Percentiles rank a stretch among this genome's conserved stretches.
phyloP scores from a whole-genome alignment of 345 rosid species.

The Populus nigra region DNA sequence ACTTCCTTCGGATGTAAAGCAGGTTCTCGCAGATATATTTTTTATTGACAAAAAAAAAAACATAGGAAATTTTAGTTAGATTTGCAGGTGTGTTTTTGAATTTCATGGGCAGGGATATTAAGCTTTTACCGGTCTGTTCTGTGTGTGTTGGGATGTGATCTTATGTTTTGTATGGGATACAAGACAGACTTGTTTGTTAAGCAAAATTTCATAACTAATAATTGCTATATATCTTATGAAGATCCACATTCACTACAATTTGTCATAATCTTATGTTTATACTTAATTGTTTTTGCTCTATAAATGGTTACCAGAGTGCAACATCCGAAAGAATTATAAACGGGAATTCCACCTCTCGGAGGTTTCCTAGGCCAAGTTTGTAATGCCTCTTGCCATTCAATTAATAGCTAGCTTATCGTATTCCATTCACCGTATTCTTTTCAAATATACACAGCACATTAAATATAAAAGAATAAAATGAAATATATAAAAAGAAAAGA shows the following conservation, averaged over 20 bases:
- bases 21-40: conserved; percentile 31
- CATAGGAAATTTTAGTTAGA: conserved; percentile 34
- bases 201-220: conserved; percentile 2
- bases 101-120: neutral
- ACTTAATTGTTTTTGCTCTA: neutral
- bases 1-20: conserved; percentile 29
- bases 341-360: too few species aligned
- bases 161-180: conserved; percentile 7
- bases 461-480: too few species aligned
- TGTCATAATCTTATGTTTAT: neutral
- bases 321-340: neutral
- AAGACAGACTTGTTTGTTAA: conserved; percentile 11
- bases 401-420: too few species aligned
- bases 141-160: conserved; percentile 15
- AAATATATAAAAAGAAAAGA: too few species aligned
- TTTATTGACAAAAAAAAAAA: conserved; percentile 18
- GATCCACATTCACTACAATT: neutral
- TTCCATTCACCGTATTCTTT: too few species aligned
- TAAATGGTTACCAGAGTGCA: neutral
- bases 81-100: conserved; percentile 18
- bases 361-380: too few species aligned
- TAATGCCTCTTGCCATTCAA: too few species aligned
- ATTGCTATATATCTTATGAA: neutral
- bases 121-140: conserved; percentile 7
- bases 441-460: too few species aligned